Evolutionary conservation across 2,329 filamentous ascomycete genomes (phyloP).

Genomic region (Chaetomiaceae sp.): DNA sequence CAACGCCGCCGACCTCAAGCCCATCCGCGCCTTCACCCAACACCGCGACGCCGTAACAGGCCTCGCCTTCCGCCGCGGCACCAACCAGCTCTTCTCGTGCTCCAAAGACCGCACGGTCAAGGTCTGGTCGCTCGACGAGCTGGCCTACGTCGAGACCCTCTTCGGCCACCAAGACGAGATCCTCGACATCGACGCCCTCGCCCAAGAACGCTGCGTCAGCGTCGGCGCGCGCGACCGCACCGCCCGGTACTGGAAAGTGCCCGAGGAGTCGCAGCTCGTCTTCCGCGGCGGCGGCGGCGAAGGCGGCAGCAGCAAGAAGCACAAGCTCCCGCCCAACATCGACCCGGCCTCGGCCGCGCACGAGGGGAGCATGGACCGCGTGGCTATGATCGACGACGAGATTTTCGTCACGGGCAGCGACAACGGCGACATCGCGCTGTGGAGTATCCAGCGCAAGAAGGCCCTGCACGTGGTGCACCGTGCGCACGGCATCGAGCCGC

Average conservation of each 20-base stretch:
- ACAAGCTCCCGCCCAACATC: slow-evolving; percentile 30
- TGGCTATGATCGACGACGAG: slow-evolving; percentile 83
- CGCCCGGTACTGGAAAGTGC: slow-evolving; percentile 90
- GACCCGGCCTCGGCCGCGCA: slow-evolving; percentile 53
- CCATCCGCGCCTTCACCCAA: slow-evolving; percentile 80
- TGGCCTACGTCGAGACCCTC: slow-evolving; percentile 91
- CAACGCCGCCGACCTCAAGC: slow-evolving; percentile 73
- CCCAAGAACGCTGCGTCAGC: slow-evolving; percentile 82
- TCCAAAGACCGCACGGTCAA: slow-evolving; percentile 92
- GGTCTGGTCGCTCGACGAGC: slow-evolving; percentile 86
- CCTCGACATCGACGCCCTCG: slow-evolving; percentile 75
- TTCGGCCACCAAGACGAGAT: slow-evolving; percentile 95
- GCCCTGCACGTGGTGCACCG: slow-evolving; percentile 73
- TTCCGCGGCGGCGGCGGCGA: slow-evolving; percentile 76
- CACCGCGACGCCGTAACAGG: slow-evolving; percentile 85
- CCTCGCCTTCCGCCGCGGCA: slow-evolving; percentile 78
- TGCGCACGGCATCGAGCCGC: slow-evolving; percentile 79
- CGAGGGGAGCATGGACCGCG: slow-evolving; percentile 85
- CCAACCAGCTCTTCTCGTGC: slow-evolving; percentile 87
- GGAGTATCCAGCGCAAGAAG: slow-evolving; percentile 93
- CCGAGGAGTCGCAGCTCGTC: slow-evolving; percentile 90
- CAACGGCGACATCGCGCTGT: slow-evolving; percentile 80
- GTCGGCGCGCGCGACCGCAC: slow-evolving; percentile 90
- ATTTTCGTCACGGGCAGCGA: slow-evolving; percentile 92
- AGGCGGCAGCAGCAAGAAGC: slow-evolving; percentile 44